A percentile compares a stretch with the other conserved stretches of the same genome.
Conservation (phyloP, 345 rosid species). For the Turnera subulata region DNA sequence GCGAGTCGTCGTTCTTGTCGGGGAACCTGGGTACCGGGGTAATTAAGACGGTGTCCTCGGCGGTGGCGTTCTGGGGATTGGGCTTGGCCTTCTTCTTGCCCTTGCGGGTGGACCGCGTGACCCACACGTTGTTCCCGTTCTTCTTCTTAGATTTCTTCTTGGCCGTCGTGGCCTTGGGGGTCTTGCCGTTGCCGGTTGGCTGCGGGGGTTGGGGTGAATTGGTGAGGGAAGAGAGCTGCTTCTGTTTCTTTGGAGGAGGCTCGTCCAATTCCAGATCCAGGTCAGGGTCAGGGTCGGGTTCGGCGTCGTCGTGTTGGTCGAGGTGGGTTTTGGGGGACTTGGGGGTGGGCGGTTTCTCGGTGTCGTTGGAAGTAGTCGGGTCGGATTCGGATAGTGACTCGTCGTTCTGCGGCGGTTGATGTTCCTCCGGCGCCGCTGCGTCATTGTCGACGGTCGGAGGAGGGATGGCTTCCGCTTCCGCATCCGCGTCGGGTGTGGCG, state of each 20-base stretch:
- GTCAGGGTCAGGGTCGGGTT: slow-evolving; percentile 44
- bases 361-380: slow-evolving; percentile 65
- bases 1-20: slow-evolving; percentile 69
- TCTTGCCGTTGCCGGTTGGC: slow-evolving; percentile 1
- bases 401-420: slow-evolving; percentile 10
- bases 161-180: slow-evolving; percentile 7
- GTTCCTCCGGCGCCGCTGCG: slow-evolving; percentile 4
- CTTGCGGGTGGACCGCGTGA: slow-evolving; percentile 74
- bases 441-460: neutral
- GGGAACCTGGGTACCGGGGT: slow-evolving; percentile 76
- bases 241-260: slow-evolving; percentile 62
- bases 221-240: slow-evolving; percentile 44
- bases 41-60: slow-evolving; percentile 67
- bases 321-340: slow-evolving; percentile 34
- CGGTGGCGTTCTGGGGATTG: slow-evolving; percentile 46
- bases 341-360: slow-evolving; percentile 34
- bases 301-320: slow-evolving; percentile 31
- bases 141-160: slow-evolving; percentile 83
- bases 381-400: slow-evolving; percentile 62
- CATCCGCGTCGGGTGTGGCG: neutral
- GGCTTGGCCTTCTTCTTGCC: slow-evolving; percentile 87
- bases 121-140: slow-evolving; percentile 78
- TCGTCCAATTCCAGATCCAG: slow-evolving; percentile 45
- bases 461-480: neutral
- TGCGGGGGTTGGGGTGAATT: slow-evolving; percentile 2